Percentiles rank a stretch among this genome's conserved stretches.
These are phyloP conservation scores for Rubus parviflorus DNA, from an alignment of 306 rosid genomes.

Conservation along the genomic window DNA sequence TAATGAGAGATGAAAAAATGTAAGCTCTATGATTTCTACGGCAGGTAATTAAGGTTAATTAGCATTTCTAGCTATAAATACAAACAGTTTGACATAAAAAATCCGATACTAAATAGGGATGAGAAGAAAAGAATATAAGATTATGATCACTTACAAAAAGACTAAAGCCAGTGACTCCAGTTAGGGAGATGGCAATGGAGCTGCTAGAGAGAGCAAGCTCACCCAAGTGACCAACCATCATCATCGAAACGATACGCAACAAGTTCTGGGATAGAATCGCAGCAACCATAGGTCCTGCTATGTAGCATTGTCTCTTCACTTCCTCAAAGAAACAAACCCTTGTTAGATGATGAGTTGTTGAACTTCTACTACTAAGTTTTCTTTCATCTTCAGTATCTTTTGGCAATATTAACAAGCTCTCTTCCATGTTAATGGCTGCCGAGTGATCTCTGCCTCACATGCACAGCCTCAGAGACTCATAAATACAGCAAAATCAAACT, in stretches of 20 bases:
- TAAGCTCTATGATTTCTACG: not conserved
- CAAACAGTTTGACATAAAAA: too few species aligned
- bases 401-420: not conserved
- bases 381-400: not conserved
- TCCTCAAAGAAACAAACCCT: constrained; percentile 23
- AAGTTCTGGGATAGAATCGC: constrained; percentile 47
- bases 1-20: not conserved
- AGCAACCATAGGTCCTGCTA: constrained; percentile 56
- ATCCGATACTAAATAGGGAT: not conserved
- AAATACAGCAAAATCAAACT: too few species aligned
- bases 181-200: constrained; percentile 51
- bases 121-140: not conserved
- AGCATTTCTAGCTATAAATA: too few species aligned
- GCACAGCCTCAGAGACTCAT: too few species aligned
- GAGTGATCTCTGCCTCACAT: not conserved
- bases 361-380: not conserved
- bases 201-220: constrained; percentile 64
- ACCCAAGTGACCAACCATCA: constrained; percentile 67
- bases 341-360: not conserved
- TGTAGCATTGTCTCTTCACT: constrained; percentile 33
- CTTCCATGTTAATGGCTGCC: not conserved
- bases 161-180: constrained; percentile 61
- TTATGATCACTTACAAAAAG: constrained; percentile 40
- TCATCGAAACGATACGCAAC: constrained; percentile 46
- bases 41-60: too few species aligned